Evolutionary conservation across 306 rosid species (phyloP), one percentile per base, ranked within the genome.

Genomic region (Acacia crassicarpa): DNA sequence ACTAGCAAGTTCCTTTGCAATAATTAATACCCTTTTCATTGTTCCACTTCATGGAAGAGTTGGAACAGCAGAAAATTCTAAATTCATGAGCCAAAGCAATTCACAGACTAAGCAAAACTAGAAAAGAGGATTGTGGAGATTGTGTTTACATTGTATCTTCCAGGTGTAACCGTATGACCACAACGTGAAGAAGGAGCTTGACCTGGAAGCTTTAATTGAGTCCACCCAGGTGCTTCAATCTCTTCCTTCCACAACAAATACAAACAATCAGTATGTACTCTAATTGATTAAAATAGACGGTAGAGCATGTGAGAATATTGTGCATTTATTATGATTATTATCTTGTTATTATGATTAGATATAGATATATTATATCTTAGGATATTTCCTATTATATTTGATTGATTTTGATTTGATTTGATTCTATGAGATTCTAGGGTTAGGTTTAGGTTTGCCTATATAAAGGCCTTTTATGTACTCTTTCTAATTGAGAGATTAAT

Each of bases 141-240:
- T 72, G 81, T 79, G 75, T 69, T 92, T 93, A 95, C 99, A 83
- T 92, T 83, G 83, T 87, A 97, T 86, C 99, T 97, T 80, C 94
- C 92, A 43, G 89, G 91, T 62, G 98, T 92, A 74, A 95, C 83
- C 65, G 98, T 88, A 75, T 95, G 99, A 80, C 98, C 99, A 72
- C 99, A 95, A 20, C 96, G 93, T 15, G 99, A 80, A 68, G 99
- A 89, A 82, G 99, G 99, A 74, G 96, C 93, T 87, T 95, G 99
- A 81, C 99, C 98, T 17, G 99, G 99, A 87, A 95, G 99, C 91
- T 92, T 95, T 81, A 95, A 85, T 75, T 93, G 98, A 83, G 99
- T 95, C 98, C 99, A 93, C 77, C 96, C 98, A 22, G 99, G 97
- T 69, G 92, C 84, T 91, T 92, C 99, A 86, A 83, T 93, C 83